Evolutionary conservation across 805 yeast species (phyloP).

Genomic region (Wickerhamomyces bovis): DNA sequence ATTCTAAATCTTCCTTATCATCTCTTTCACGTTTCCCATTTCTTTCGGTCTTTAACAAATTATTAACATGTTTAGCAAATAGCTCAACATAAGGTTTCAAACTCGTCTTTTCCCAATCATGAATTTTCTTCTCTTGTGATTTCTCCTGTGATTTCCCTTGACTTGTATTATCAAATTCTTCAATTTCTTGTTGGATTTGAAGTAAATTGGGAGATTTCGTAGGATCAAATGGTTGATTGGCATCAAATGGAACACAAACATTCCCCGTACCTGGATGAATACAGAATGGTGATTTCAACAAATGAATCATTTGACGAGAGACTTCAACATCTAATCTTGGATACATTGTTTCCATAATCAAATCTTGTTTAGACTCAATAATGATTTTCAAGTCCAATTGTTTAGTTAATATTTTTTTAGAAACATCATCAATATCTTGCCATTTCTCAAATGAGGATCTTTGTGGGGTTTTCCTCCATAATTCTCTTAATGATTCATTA

Average conservation of each 20-base stretch:
- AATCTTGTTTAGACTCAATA: conserved; percentile 73
- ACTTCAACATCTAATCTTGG: conserved; percentile 94
- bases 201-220: conserved; percentile 70
- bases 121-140: conserved; percentile 13
- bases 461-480: conserved; percentile 53
- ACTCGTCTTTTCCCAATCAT: conserved; percentile 58
- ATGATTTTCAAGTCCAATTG: conserved; percentile 39
- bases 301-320: conserved; percentile 81
- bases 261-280: conserved; percentile 95
- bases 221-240: conserved; percentile 61
- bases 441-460: conserved; percentile 63
- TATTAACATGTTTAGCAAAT: conserved; percentile 58
- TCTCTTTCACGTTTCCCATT: conserved; percentile 37
- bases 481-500: conserved; percentile 43
- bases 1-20: conserved; percentile 17
- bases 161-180: conserved; percentile 32
- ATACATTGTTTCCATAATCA: conserved; percentile 72
- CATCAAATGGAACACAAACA: conserved; percentile 79
- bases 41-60: conserved; percentile 49
- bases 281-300: conserved; percentile 93
- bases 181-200: conserved; percentile 58
- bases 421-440: conserved; percentile 60
- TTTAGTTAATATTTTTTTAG: conserved; percentile 35
- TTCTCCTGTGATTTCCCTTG: conserved; percentile 8
- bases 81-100: conserved; percentile 64